phyloP scores from a whole-genome alignment of 164 flowering plant species.

The grape (Vitis vinifera) region ASM3070453v1 NC_081814.1:18715501-18716000 shows the following conservation, averaged over 20 bases:
- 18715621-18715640: constrained; percentile 71
- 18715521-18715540: not conserved
- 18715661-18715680: constrained; percentile 34
- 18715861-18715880: constrained; percentile 42
- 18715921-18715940: too few species aligned
- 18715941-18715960: too few species aligned
- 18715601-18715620: constrained; percentile 35
- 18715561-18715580: not conserved
- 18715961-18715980: too few species aligned
- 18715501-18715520: constrained; percentile 35
- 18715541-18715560: not conserved
- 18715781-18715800: constrained; percentile 33
- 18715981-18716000: too few species aligned
- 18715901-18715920: too few species aligned
- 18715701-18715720: constrained; percentile 19
- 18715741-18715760: constrained; percentile 28
- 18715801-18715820: constrained; percentile 52
- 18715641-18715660: constrained; percentile 48
- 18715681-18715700: constrained; percentile 26
- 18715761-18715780: constrained; percentile 44
- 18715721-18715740: constrained; percentile 28
- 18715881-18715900: too few species aligned
- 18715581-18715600: not conserved
- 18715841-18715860: constrained; percentile 59
- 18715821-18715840: constrained; percentile 65